Conservation (phyloP, 225 moss, liverwort and hornwort species). For the Polytrichum formosum region DNA sequence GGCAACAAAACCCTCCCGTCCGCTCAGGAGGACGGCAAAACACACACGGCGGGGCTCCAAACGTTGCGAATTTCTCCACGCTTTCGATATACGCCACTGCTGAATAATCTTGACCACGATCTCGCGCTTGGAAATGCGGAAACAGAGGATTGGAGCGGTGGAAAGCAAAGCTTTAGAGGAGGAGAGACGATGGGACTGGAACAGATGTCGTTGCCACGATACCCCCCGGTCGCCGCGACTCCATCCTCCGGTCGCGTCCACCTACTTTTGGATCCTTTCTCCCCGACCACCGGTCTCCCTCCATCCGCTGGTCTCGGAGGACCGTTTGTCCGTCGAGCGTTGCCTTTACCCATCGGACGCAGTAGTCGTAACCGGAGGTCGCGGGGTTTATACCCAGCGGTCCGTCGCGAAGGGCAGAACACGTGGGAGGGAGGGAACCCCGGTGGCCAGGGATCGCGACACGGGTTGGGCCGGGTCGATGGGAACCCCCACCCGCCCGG, state of each 20-base stretch:
- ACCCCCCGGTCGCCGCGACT: too few relatives aligned
- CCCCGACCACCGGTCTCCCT: too few relatives aligned
- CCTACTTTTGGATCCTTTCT: too few relatives aligned
- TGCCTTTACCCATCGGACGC: neutral
- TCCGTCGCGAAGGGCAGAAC: neutral
- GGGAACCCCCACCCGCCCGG: too few relatives aligned
- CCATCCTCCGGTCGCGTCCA: too few relatives aligned
- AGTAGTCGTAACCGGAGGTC: neutral
- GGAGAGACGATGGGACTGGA: constrained; percentile 1
- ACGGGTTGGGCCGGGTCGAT: neutral
- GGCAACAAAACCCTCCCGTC: too few relatives aligned
- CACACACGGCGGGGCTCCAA: neutral
- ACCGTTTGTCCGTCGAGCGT: neutral
- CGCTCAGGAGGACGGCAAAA: neutral
- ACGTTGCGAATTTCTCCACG: neutral
- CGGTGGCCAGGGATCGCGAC: neutral
- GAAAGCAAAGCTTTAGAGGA: neutral
- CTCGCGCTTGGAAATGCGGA: neutral
- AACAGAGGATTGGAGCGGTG: neutral
- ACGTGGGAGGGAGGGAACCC: constrained; percentile 4
- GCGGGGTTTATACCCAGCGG: neutral
- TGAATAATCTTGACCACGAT: neutral
- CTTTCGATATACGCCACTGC: neutral
- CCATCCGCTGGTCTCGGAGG: neutral
- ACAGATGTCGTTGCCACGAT: too few relatives aligned